A percentile compares a stretch with the other conserved stretches of the same genome.
phyloP scores from a whole-genome alignment of 805 yeast species.

The Priceomyces melissophilus region DNA sequence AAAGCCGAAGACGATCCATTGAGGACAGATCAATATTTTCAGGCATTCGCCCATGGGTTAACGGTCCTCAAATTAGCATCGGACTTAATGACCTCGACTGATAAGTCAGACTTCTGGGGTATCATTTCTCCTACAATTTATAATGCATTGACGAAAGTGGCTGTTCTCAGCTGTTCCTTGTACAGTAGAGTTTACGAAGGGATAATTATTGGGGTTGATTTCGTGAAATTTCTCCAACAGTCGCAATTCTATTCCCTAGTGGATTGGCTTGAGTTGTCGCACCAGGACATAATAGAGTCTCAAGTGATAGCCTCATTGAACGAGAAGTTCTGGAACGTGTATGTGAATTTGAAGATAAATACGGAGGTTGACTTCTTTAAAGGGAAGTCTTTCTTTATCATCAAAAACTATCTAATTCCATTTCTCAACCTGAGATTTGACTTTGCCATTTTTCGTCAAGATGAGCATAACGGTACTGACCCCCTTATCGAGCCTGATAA shows the following conservation, averaged over 20 bases:
- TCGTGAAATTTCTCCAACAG: neutral
- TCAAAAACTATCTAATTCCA: too few species aligned
- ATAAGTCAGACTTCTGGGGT: neutral
- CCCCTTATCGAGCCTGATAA: too few species aligned
- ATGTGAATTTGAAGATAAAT: neutral
- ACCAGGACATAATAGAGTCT: neutral
- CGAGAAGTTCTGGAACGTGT: neutral
- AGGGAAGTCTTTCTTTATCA: too few species aligned
- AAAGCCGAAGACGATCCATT: neutral
- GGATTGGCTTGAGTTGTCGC: neutral
- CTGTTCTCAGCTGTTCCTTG: neutral
- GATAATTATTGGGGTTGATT: neutral
- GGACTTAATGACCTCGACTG: neutral
- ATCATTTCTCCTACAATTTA: neutral
- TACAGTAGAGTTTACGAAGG: neutral
- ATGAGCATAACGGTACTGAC: too few species aligned
- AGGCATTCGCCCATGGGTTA: neutral
- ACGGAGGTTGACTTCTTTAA: too few species aligned
- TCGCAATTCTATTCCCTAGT: neutral
- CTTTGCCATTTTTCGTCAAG: too few species aligned
- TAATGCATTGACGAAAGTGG: neutral
- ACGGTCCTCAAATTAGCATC: neutral
- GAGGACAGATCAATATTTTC: neutral
- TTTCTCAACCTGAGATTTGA: too few species aligned
- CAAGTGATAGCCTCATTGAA: neutral